Conservation (phyloP, 768 basidiomycete genomes). For the Mycena epipterygia region DNA sequence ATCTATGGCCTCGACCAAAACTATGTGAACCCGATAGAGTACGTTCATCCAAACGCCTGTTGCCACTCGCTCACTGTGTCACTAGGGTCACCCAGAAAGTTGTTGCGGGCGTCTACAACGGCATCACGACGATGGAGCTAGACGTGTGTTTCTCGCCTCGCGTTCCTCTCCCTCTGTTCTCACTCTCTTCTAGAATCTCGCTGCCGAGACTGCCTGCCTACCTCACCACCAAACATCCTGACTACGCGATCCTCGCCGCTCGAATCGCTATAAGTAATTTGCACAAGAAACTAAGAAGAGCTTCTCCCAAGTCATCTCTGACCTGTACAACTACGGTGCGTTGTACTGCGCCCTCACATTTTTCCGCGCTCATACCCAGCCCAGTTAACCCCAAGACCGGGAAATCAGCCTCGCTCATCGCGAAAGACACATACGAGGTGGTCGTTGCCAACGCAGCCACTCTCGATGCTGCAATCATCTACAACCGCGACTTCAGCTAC, state of each 20-base stretch:
- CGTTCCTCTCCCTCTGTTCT: constrained; percentile 51
- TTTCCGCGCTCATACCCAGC: not conserved
- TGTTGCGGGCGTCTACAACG: constrained; percentile 92
- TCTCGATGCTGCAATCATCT: constrained; percentile 98
- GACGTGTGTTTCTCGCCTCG: constrained; percentile 71
- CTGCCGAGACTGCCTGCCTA: constrained; percentile 97
- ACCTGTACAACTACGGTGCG: constrained; percentile 90
- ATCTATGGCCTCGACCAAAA: constrained; percentile 96
- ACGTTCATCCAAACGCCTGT: constrained; percentile 39
- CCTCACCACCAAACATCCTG: constrained; percentile 96
- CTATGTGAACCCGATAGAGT: constrained; percentile 96
- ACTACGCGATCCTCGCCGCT: constrained; percentile 99
- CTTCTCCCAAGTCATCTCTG: constrained; percentile 92
- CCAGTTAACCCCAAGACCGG: constrained; percentile 97
- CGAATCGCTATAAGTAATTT: constrained; percentile 99
- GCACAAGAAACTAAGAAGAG: constrained; percentile 99
- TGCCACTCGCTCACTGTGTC: constrained; percentile 7
- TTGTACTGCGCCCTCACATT: not conserved
- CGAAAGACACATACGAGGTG: constrained; percentile 85
- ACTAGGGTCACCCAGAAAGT: constrained; percentile 91
- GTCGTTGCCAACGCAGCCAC: constrained; percentile 85
- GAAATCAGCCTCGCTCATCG: constrained; percentile 90
- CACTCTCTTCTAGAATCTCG: constrained; percentile 88
- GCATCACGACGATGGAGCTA: constrained; percentile 97
- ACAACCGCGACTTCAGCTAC: constrained; percentile 98